Conservation (phyloP, 164 flowering plant genomes). For the Chloranthus sessilifolius region DNA sequence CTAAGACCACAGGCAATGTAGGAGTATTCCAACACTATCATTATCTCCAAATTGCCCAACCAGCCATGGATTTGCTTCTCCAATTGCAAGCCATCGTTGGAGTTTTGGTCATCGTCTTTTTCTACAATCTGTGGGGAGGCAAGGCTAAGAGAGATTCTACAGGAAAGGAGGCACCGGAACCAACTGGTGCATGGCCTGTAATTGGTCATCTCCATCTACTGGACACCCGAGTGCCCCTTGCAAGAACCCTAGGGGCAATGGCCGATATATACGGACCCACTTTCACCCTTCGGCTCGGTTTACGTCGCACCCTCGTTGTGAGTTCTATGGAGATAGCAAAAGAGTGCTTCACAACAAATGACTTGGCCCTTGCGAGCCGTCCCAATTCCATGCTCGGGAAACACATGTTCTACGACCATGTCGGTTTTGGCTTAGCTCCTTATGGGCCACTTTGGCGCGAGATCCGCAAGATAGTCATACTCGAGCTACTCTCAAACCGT, state of each 20-base stretch:
- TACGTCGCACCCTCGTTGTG: constrained; percentile 11
- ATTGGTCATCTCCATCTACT: constrained; percentile 17
- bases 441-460: constrained; percentile 15
- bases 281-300: constrained; percentile 12
- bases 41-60: too few species aligned
- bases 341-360: too few species aligned
- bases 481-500: neutral
- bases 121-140: neutral
- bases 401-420: constrained; percentile 13
- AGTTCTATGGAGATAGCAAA: constrained; percentile 13
- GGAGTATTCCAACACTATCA: too few species aligned
- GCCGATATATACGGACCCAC: constrained; percentile 16
- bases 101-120: neutral
- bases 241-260: constrained; percentile 12
- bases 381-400: constrained; percentile 10
- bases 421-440: constrained; percentile 13
- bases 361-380: constrained; percentile 10
- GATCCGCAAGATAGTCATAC: neutral
- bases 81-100: constrained; percentile 3
- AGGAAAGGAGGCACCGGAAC: neutral
- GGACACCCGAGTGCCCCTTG: constrained; percentile 4
- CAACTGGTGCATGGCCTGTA: constrained; percentile 13
- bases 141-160: neutral
- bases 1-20: too few species aligned
- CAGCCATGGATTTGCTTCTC: neutral